Base-by-base conservation (phyloP, 352 stramenopile species). In the Phytophthora litchii region DNA sequence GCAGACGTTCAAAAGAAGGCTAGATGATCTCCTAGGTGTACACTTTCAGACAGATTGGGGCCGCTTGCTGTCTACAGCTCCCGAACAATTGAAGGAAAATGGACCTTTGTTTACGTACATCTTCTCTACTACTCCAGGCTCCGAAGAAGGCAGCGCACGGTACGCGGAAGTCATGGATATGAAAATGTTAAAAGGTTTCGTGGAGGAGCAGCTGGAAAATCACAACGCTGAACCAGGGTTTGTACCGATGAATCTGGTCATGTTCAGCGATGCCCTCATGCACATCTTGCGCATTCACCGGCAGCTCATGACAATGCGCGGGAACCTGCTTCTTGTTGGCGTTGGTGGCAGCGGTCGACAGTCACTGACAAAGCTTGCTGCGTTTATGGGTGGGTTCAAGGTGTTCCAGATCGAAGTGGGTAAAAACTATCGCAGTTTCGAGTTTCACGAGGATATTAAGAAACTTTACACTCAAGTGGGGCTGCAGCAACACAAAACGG, bases 401-500 rank as follows among this genome's bases (percentile, higher is more conserved):
- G 58, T 96, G 4, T 97, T 97, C 37, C 89, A 92, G 50, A 97
- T 98, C 43, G 93, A 98, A 72, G 92, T 98, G 1, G 86, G 90
- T n/a, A 98, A 98, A 69, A 96, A 97, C 31, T 98, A 98, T 48
- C 78, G 92, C 11, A 75, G 68, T 8, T 76, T 88, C 20, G 92
- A 98, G 62, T 98, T 97, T 64, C 84, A 94, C 44, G 92, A 98
- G 27, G 93, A 98, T 44, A 83, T 98, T 8, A 98, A 98, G 55
- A 89, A 90, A 27, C 64, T 98, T 5, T 93, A 91, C 43, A 65
- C 81, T 23, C 82, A 88, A 49, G 83, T 88, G 8, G 93, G 90
- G 3, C 54, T 95, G 7, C 72, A 92, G 21, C 86, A 92, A 44
- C 91, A 94, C 38, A 82, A 83, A 31, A 96, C 89, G 0, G 86